Percentiles rank a stretch among this genome's conserved stretches.
These are phyloP conservation scores for Nitzschia inconspicua DNA, from an alignment of 108 stramenopile species.

Conservation along the genomic window DNA sequence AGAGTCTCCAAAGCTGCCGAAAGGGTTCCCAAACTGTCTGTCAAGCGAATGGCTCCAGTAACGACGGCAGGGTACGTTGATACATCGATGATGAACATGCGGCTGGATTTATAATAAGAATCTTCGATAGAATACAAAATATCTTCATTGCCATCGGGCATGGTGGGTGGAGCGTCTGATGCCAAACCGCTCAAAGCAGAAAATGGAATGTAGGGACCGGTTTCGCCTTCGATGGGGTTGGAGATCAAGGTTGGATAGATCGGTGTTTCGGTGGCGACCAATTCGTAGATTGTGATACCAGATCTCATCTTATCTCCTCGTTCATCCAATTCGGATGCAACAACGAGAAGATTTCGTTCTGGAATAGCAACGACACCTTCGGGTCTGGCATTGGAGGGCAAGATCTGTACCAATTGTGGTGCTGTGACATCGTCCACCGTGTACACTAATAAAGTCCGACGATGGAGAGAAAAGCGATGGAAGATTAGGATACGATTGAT, in stretches of 20 bases:
- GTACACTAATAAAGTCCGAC: neutral
- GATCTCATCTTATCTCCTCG: constrained; percentile 48
- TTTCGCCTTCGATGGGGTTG: constrained; percentile 1
- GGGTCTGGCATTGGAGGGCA: constrained; percentile 51
- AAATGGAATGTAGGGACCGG: constrained; percentile 43
- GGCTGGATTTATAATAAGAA: constrained; percentile 43
- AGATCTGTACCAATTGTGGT: constrained; percentile 46
- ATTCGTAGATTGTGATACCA: constrained; percentile 36
- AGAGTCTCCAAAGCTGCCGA: constrained; percentile 8
- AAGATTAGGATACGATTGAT: neutral
- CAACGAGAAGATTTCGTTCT: constrained; percentile 32
- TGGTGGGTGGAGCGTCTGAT: neutral
- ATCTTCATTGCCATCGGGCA: neutral
- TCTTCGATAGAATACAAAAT: constrained; percentile 59
- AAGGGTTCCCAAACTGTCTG: constrained; percentile 39
- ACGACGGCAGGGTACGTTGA: constrained; percentile 20
- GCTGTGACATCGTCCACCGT: constrained; percentile 8
- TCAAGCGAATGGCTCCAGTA: constrained; percentile 23
- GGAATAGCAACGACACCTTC: constrained; percentile 48
- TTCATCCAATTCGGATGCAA: constrained; percentile 55
- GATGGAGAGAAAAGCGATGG: neutral
- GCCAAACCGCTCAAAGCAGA: constrained; percentile 54
- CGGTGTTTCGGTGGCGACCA: constrained; percentile 4
- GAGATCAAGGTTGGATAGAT: constrained; percentile 50
- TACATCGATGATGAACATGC: constrained; percentile 54